Conservation (phyloP, 2,329 filamentous ascomycete genomes). For the Sphaerulina vaccinii region DNA sequence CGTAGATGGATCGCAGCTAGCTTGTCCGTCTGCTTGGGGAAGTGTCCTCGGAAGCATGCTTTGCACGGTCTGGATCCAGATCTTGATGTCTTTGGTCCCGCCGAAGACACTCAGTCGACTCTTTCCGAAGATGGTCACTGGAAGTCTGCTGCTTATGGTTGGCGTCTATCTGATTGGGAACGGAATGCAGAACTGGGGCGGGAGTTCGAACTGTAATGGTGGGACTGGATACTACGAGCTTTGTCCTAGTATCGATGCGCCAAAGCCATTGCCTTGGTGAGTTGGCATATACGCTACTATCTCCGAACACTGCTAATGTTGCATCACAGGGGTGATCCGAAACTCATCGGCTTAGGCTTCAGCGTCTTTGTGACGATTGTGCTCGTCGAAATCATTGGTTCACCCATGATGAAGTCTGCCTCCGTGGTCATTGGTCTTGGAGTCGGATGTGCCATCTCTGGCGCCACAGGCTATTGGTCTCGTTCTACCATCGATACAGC, state of each 20-base stretch:
- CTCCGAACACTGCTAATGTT: background rate
- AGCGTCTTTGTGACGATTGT: conserved; percentile 13
- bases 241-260: conserved; percentile 13
- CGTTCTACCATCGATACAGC: conserved; percentile 4
- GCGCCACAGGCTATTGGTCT: conserved; percentile 16
- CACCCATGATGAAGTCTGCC: conserved; percentile 11
- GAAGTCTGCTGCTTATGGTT: conserved; percentile 12
- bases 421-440: conserved; percentile 14
- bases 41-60: conserved; percentile 14
- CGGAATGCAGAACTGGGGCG: conserved; percentile 15
- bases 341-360: conserved; percentile 17
- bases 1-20: conserved; percentile 6
- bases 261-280: conserved; percentile 14
- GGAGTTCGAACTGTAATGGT: conserved; percentile 11
- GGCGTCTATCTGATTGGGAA: conserved; percentile 15
- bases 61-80: conserved; percentile 15
- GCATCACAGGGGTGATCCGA: conserved; percentile 11
- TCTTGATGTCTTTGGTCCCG: conserved; percentile 12
- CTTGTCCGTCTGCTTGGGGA: conserved; percentile 12
- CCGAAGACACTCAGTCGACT: conserved; percentile 10
- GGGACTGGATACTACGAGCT: conserved; percentile 12
- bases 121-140: conserved; percentile 16
- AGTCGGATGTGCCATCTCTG: conserved; percentile 12
- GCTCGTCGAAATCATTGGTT: conserved; percentile 9
- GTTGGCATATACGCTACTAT: background rate